Base-by-base conservation (phyloP, 495 filamentous ascomycete genomes). In the Delitschia confertaspora region DNA sequence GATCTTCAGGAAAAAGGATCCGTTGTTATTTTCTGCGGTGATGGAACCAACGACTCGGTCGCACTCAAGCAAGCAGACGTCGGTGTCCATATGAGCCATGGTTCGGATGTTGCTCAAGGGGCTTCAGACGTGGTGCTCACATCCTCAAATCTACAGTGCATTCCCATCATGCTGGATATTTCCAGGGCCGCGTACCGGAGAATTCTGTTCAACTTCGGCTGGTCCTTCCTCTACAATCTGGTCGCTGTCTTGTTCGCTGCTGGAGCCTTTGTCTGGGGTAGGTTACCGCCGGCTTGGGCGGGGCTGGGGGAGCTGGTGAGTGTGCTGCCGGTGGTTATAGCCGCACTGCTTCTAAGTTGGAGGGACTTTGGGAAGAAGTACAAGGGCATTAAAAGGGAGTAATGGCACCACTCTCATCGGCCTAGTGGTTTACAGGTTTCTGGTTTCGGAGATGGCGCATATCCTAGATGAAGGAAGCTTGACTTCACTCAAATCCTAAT, bases 31-130 rank as follows among this genome's bases (percentile, higher is more conserved):
- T 88, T 89, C 61, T 70, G 72, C 50, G 85, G 85, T 31, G 85
- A 91, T 53, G 85, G 85, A 6, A 85, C 81, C 3, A 91, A 91
- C 60, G 85, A 88, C 57, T 82, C 84, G 0, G 66, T 79, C 9
- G 83, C 85, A 2, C 69, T 91, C 4, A 73, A 80, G 2, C 71
- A 75, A 51, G 81, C 85, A n/a, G 74, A 74, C 19, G 75, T 91
- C 46, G 85, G 85, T 35, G 61, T 87, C 3, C 80, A 84, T 51
- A 72, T 83, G 47, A 74, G 73, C 57, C 51, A 59, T 45, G 74
- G 73, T 22, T 77, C 69, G 0, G 81, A 86, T 33, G 67, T 87
- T 3, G 79, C 85, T 6, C 60, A 74, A 44, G 72, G 67, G 13
- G 82, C 80, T 7, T 80, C 83, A 0, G 81, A 88, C 55, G 75